A percentile compares a stretch with the other conserved stretches of the same genome.
These are phyloP conservation scores for Ambrosiella xylebori DNA, from an alignment of 2,329 filamentous ascomycete species.

Conservation along the genomic window DNA sequence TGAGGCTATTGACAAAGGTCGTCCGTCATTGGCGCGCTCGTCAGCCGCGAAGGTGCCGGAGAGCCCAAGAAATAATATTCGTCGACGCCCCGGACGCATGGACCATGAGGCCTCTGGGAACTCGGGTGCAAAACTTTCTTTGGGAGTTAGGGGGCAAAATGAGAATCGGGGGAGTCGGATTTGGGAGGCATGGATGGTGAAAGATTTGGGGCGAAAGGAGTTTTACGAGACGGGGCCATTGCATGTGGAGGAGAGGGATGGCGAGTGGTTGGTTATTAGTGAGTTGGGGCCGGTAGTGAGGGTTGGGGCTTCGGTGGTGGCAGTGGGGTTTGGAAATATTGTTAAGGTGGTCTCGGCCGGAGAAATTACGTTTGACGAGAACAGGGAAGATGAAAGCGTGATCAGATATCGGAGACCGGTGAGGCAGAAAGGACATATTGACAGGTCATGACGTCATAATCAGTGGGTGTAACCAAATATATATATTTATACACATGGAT, in stretches of 20 bases:
- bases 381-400: neutral
- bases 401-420: neutral
- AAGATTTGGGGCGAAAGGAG: constrained; percentile 27
- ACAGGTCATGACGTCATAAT: neutral
- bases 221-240: constrained; percentile 30
- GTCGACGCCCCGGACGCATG: constrained; percentile 12
- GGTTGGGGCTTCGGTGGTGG: constrained; percentile 47
- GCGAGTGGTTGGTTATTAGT: constrained; percentile 44
- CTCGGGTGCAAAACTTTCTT: neutral
- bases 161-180: neutral
- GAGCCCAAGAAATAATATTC: constrained; percentile 1
- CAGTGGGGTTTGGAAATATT: constrained; percentile 53
- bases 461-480: neutral
- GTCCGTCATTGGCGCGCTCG: neutral
- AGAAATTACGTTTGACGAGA: constrained; percentile 41
- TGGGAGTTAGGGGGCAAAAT: neutral
- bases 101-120: constrained; percentile 8
- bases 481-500: too few species aligned
- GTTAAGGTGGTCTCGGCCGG: constrained; percentile 55
- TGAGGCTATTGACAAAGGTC: neutral
- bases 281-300: constrained; percentile 46
- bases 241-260: constrained; percentile 23
- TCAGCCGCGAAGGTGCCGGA: neutral
- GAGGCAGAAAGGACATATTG: neutral
- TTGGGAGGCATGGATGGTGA: constrained; percentile 40